A percentile compares a stretch with the other conserved stretches of the same genome.
These are phyloP conservation scores for Westerdykella sp. DNA, from an alignment of 2,329 filamentous ascomycete genomes.

Conservation along the genomic window DNA sequence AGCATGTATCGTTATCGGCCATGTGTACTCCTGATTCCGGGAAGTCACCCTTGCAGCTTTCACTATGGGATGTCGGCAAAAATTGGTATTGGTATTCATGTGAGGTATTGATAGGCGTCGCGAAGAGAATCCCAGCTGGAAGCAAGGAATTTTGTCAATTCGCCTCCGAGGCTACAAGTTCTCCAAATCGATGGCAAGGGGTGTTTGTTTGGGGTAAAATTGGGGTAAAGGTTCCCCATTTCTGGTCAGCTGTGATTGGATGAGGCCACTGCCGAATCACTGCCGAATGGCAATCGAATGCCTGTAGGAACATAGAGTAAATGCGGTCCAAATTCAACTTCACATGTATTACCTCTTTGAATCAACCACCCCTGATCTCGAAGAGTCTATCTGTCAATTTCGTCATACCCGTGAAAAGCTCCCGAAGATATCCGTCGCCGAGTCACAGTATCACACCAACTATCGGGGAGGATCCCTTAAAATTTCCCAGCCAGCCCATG, in stretches of 20 bases:
- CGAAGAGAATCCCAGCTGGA: neutral
- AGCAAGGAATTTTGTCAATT: neutral
- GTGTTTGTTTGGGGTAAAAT: neutral
- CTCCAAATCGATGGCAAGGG: slow-evolving; percentile 1
- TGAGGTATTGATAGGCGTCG: no score
- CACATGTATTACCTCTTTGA: neutral
- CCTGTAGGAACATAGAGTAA: neutral
- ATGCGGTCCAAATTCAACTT: neutral
- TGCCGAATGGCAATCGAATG: neutral
- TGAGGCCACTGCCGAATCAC: neutral
- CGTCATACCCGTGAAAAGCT: slow-evolving; percentile 1
- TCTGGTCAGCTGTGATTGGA: neutral
- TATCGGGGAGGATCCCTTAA: no score
- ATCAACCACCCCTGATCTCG: neutral
- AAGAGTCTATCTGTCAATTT: neutral
- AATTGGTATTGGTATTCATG: neutral
- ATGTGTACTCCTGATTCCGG: no score
- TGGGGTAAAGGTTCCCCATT: neutral
- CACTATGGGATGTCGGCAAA: slow-evolving; percentile 4
- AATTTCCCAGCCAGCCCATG: no score
- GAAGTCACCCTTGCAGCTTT: slow-evolving; percentile 2
- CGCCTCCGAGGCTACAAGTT: neutral
- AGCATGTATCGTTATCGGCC: no score
- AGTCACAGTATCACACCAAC: no score
- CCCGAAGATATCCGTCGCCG: neutral